Conservation (phyloP, 805 yeast species). For the Millerozyma miso region DNA sequence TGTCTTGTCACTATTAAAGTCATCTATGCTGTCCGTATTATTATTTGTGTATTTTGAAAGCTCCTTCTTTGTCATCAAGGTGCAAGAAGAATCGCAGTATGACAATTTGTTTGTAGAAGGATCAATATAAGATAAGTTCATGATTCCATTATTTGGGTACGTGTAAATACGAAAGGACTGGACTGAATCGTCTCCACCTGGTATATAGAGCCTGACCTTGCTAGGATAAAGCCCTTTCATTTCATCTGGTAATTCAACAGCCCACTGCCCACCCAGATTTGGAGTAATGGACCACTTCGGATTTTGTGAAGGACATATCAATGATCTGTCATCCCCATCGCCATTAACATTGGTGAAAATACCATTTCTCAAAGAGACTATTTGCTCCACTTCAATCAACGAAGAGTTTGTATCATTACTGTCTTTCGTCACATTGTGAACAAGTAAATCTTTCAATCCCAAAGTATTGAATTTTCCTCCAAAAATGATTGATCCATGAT, state of each 20-base stretch:
- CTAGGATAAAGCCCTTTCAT: conserved; percentile 55
- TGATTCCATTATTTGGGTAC: conserved; percentile 77
- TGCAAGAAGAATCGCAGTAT: conserved; percentile 88
- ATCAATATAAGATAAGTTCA: conserved; percentile 85
- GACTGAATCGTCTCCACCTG: conserved; percentile 48
- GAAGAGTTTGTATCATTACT: conserved; percentile 36
- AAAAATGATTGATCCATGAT: conserved; percentile 55
- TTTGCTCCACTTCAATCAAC: conserved; percentile 51
- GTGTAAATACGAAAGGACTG: conserved; percentile 70
- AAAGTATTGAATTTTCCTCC: conserved; percentile 73
- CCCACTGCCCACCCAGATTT: conserved; percentile 59
- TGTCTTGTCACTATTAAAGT: conserved; percentile 28
- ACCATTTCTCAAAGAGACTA: conserved; percentile 57
- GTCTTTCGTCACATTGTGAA: conserved; percentile 27
- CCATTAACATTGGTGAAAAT: conserved; percentile 46
- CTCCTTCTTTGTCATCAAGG: conserved; percentile 45
- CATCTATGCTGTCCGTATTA: conserved; percentile 20
- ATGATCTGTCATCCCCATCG: conserved; percentile 22
- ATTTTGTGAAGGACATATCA: conserved; percentile 58
- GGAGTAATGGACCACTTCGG: conserved; percentile 51
- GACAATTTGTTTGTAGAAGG: conserved; percentile 55
- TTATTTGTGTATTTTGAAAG: conserved; percentile 25
- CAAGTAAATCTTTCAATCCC: conserved; percentile 45
- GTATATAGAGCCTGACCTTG: conserved; percentile 67
- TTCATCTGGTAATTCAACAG: conserved; percentile 52